Base-by-base conservation (phyloP, 1,284 basidiomycete species). In the Malassezia vespertilionis region DNA sequence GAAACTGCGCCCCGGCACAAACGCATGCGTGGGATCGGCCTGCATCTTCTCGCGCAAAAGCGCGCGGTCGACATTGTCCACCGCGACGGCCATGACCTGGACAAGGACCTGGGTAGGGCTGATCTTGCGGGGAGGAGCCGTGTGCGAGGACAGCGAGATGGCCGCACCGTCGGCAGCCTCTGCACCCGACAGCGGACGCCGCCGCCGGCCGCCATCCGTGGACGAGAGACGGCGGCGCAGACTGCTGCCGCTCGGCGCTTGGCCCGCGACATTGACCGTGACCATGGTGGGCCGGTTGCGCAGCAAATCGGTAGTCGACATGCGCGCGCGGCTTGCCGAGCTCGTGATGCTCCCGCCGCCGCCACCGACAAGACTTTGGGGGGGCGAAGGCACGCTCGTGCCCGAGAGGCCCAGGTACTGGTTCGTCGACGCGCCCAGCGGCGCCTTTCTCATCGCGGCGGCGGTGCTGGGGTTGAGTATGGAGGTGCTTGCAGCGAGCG, bases 1-100 rank as follows among this genome's bases (percentile, higher is more conserved):
- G 46, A 74, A 72, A 38, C 65, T 69, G 10, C 73, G 56, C 0
- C 73, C 73, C 7, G 73, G 73, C 2, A 74, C 65, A 34, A 68
- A 73, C 0, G 71, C 71, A 22, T 61, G 64, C 0, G 69, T 68
- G 18, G 58, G 55, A 31, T 70, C 70, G 5, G 54, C 52, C 7
- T 61, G 55, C 20, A 65, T 63, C 33, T 60, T 55, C 23, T 74
- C 72, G 33, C 61, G 65, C 18, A 69, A 54, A 28, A 70, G 34
- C 35, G 65, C 44, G 33, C 65, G 59, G 56, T 70, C 68, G 41
- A 63, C 57, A 45, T 64, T 63, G 50, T 74, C 73, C 40, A 74
- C 58, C 7, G 68, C 71, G 15, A 69, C 70, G 0, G 72, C 70
- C 28, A 73, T 66, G 12, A 73, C 58, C 48, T 73, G 71, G 9